Evolutionary conservation across 108 stramenopile genomes (phyloP).

Genomic region (Cyclostephanos invisitatus): DNA sequence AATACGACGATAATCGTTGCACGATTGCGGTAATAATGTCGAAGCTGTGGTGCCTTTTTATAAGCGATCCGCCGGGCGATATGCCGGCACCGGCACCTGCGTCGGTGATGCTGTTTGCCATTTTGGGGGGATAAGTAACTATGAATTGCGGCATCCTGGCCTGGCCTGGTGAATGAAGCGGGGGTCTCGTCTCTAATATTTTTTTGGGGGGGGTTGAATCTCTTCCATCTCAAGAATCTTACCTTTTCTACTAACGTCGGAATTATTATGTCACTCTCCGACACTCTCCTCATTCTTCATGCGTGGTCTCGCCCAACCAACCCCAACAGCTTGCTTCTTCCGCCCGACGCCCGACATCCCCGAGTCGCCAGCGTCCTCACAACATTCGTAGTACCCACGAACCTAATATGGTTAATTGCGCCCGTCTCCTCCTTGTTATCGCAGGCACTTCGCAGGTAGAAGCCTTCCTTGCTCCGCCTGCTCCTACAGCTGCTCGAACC

Average conservation of each 20-base stretch:
- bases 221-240: too few species aligned
- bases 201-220: too few species aligned
- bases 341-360: too few species aligned
- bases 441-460: conserved; percentile 8
- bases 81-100: neutral
- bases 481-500: neutral
- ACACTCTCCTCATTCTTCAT: too few species aligned
- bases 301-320: too few species aligned
- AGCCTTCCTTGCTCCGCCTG: conserved; percentile 24
- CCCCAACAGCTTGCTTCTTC: neutral
- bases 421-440: conserved; percentile 2
- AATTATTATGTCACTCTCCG: too few species aligned
- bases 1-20: conserved; percentile 24
- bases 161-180: too few species aligned
- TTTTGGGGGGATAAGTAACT: neutral
- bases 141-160: too few species aligned
- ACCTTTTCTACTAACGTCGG: too few species aligned
- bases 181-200: too few species aligned
- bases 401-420: conserved; percentile 20
- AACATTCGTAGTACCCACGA: conserved; percentile 1
- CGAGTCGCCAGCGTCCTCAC: too few species aligned
- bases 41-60: conserved; percentile 6
- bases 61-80: neutral
- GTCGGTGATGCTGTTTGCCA: conserved; percentile 6
- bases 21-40: conserved; percentile 18